These are phyloP conservation scores for Fusarium fracticaudum DNA, from an alignment of 2,329 filamentous ascomycete species.

Conservation along the genomic window DNA sequence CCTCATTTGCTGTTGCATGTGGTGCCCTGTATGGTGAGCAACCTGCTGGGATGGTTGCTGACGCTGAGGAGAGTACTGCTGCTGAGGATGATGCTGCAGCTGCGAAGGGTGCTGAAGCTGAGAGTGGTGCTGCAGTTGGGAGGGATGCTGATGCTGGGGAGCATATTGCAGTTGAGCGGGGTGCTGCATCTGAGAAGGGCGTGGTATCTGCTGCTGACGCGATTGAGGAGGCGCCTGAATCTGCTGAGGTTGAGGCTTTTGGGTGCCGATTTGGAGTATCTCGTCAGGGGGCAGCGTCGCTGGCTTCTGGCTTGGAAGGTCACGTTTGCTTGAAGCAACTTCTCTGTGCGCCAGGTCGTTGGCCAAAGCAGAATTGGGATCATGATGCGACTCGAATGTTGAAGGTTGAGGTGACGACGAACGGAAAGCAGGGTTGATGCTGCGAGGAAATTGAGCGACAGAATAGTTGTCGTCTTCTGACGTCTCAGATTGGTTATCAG, in stretches of 20 bases:
- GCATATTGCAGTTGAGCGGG: neutral
- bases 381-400: conserved; percentile 90
- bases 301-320: conserved; percentile 63
- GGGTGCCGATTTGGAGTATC: conserved; percentile 28
- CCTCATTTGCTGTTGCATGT: conserved; percentile 25
- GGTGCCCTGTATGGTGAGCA: conserved; percentile 20
- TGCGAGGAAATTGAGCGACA: conserved; percentile 93
- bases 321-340: conserved; percentile 56
- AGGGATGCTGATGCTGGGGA: neutral
- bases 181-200: conserved; percentile 10
- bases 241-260: conserved; percentile 22
- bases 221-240: conserved; percentile 20
- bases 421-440: conserved; percentile 94
- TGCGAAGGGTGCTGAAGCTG: conserved; percentile 9
- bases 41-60: conserved; percentile 28
- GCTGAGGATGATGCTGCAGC: conserved; percentile 7
- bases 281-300: conserved; percentile 33
- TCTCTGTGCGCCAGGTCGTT: conserved; percentile 72
- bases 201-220: conserved; percentile 17
- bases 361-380: conserved; percentile 79
- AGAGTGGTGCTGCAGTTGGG: conserved; percentile 15
- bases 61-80: conserved; percentile 20
- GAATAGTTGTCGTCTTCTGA: conserved; percentile 92
- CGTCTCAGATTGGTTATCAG: conserved; percentile 82
- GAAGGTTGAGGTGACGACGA: conserved; percentile 97